Conservation (phyloP, 148 eudicot species). For the Rhododendron vialii region DNA sequence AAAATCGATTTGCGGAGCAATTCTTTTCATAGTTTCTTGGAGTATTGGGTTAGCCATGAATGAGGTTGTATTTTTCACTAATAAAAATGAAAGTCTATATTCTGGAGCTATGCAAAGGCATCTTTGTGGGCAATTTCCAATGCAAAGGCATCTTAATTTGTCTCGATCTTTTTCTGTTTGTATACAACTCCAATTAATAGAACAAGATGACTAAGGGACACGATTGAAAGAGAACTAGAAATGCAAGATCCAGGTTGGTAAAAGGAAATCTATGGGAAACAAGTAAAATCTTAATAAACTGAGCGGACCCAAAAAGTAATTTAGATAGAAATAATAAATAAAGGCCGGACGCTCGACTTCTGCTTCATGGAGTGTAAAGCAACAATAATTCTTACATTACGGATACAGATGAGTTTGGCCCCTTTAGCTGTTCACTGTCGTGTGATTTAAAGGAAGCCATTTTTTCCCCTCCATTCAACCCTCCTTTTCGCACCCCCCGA, state of each 20-base stretch:
- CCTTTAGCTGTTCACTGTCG: conserved; percentile 24
- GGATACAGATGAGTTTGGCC: conserved; percentile 24
- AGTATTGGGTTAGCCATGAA: neutral
- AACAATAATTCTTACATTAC: conserved; percentile 29
- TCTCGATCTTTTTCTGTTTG: neutral
- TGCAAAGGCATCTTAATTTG: neutral
- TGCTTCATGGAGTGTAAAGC: conserved; percentile 11
- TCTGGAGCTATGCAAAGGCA: no score
- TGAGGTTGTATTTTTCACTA: neutral
- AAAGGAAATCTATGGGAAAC: neutral
- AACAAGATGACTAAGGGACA: neutral
- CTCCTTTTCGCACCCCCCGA: neutral
- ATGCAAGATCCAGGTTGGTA: neutral
- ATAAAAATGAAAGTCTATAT: no score
- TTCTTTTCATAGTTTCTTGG: neutral
- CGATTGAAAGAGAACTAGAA: neutral
- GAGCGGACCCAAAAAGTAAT: neutral
- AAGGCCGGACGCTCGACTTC: neutral
- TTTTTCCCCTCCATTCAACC: neutral
- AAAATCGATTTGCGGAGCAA: neutral
- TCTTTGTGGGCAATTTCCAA: neutral
- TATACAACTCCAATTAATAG: no score
- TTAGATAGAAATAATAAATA: neutral
- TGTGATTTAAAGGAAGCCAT: conserved; percentile 17
- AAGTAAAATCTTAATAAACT: neutral